Evolutionary conservation across 768 basidiomycete genomes (phyloP).

Genomic region (Termitomyces heimii): DNA sequence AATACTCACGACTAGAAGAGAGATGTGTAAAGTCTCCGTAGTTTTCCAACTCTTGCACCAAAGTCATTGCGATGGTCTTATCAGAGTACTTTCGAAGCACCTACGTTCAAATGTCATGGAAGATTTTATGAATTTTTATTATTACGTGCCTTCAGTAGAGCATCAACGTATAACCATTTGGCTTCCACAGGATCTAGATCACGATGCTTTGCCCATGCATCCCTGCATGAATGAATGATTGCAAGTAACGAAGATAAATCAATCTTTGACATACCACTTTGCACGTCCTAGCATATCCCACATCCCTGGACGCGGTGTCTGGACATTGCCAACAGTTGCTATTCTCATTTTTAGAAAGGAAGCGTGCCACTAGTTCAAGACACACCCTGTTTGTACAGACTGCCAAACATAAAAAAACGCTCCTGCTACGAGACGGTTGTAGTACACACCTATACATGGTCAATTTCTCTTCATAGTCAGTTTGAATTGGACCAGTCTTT

Average conservation of each 20-base stretch:
- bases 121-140: neutral
- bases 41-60: constrained; percentile 73
- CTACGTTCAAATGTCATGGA: constrained; percentile 29
- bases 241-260: neutral
- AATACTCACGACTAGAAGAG: constrained; percentile 53
- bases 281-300: constrained; percentile 91
- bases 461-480: constrained; percentile 92
- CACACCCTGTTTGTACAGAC: constrained; percentile 90
- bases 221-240: constrained; percentile 43
- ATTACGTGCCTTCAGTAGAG: constrained; percentile 67
- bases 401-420: constrained; percentile 21
- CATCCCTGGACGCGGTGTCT: constrained; percentile 71
- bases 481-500: constrained; percentile 93
- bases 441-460: constrained; percentile 77
- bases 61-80: constrained; percentile 67
- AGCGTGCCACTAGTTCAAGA: neutral
- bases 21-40: constrained; percentile 64
- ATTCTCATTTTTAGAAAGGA: constrained; percentile 6
- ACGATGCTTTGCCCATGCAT: constrained; percentile 93
- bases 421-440: neutral
- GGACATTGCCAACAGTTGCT: constrained; percentile 88
- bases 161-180: constrained; percentile 86
- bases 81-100: constrained; percentile 80
- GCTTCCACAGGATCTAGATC: constrained; percentile 76
- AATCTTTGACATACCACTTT: constrained; percentile 65